phyloP scores from a whole-genome alignment of 306 rosid genomes.

The Lagenaria siceraria region DNA sequence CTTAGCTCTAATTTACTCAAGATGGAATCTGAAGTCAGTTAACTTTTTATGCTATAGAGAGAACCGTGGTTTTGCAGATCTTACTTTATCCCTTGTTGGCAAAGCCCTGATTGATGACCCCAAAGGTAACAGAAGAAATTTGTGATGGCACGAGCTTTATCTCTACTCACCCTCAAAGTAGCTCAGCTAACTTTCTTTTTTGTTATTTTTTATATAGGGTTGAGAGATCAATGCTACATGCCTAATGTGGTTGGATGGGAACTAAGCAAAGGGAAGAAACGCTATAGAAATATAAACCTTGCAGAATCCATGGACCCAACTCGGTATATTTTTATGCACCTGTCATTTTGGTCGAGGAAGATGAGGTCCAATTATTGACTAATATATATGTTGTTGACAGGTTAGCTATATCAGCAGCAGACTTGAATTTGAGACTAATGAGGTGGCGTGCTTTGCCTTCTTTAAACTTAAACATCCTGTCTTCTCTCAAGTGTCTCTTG shows the following conservation, averaged over 20 bases:
- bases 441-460: slow-evolving; percentile 98
- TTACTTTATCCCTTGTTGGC: slow-evolving; percentile 70
- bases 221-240: slow-evolving; percentile 24
- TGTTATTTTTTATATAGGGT: slow-evolving; percentile 26
- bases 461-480: slow-evolving; percentile 50
- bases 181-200: slow-evolving; percentile 16
- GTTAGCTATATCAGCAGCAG: slow-evolving; percentile 94
- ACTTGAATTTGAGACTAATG: slow-evolving; percentile 95
- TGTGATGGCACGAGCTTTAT: slow-evolving; percentile 11
- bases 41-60: slow-evolving; percentile 82
- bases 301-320: slow-evolving; percentile 94
- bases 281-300: slow-evolving; percentile 66
- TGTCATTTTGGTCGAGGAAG: neutral
- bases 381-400: slow-evolving; percentile 31
- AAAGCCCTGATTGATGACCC: slow-evolving; percentile 52
- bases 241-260: slow-evolving; percentile 94
- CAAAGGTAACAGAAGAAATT: slow-evolving; percentile 43
- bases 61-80: slow-evolving; percentile 86
- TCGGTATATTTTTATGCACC: slow-evolving; percentile 29
- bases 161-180: slow-evolving; percentile 1
- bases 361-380: slow-evolving; percentile 6
- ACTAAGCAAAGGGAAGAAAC: slow-evolving; percentile 57
- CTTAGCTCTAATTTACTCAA: slow-evolving; percentile 60
- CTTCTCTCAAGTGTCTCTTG: slow-evolving; percentile 83
- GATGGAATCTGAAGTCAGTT: slow-evolving; percentile 70